phyloP scores from a whole-genome alignment of 2,329 filamentous ascomycete genomes.

The Ustulina deusta region DNA sequence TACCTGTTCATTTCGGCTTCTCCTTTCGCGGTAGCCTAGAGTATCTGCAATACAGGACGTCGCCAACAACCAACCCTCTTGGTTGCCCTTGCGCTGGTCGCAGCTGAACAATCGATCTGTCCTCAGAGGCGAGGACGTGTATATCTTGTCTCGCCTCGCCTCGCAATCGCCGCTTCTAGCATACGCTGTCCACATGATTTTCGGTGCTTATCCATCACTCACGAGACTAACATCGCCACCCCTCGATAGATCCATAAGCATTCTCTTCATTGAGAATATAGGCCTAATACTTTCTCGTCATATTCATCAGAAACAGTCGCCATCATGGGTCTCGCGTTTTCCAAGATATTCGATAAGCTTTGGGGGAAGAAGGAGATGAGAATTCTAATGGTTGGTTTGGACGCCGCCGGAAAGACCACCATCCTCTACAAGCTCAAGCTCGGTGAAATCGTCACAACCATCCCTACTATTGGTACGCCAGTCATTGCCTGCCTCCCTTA shows the following conservation, averaged over 20 bases:
- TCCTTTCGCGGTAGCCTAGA: conserved; percentile 49
- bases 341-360: conserved; percentile 94
- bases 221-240: conserved; percentile 40
- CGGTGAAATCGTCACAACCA: conserved; percentile 98
- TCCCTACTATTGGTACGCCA: conserved; percentile 91
- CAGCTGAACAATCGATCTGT: conserved; percentile 46
- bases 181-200: conserved; percentile 19
- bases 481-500: conserved; percentile 14
- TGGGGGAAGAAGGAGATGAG: conserved; percentile 99
- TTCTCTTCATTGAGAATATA: conserved; percentile 39
- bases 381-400: conserved; percentile 99
- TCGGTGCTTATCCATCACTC: conserved; percentile 24
- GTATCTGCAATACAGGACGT: conserved; percentile 10
- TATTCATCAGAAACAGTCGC: conserved; percentile 60
- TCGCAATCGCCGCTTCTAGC: conserved; percentile 14
- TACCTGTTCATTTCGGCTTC: conserved; percentile 47
- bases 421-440: conserved; percentile 99
- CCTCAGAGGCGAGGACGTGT: conserved; percentile 38
- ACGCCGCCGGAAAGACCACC: conserved; percentile 99
- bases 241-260: conserved; percentile 38
- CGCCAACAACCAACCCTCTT: conserved; percentile 28
- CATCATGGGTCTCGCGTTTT: conserved; percentile 98
- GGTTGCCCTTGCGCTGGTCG: conserved; percentile 38
- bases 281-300: conserved; percentile 50
- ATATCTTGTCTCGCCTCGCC: conserved; percentile 29